Evolutionary conservation across 2,329 filamentous ascomycete species (phyloP), one percentile per base, ranked within the genome.

Genomic region (Pseudogymnoascus sp.): DNA sequence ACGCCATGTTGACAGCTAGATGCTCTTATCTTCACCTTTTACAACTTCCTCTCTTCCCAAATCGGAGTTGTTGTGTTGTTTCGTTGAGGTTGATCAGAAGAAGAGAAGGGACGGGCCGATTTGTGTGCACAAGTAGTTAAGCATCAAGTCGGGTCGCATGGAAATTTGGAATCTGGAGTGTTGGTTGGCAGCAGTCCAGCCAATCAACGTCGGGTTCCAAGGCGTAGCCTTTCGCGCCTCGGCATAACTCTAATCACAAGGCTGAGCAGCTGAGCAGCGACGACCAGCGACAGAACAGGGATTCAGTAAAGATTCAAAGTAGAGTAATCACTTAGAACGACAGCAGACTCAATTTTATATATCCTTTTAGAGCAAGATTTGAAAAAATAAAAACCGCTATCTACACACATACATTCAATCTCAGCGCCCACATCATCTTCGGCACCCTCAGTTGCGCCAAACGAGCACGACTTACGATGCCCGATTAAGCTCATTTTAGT

Each of bases 221-320:
- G 23, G 9, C n/a, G 9, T 12, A 52, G 45, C 45, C 45, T 52
- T 52, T 30, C 26, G 26, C 45, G 45, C 45, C 45, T 52, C 45
- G 45, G 26, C 45, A 52, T 30, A 52, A 52, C 45, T 52, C 15
- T 52, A 52, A 52, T 52, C 45, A 52, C 23, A 52, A 52, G 45
- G 45, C 45, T 52, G 26, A 26, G 13, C 3, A 30, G 18, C 23
- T n/a, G n/a, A n/a, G n/a, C n/a, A n/a, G n/a, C n/a, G n/a, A n/a
- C n/a, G n/a, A n/a, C n/a, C n/a, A 23, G 23, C 3, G 4, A 30
- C 8, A 48, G 1, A 8, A 18, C 23, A 48, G 41, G 41, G 39
- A 45, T 45, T 19, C 37, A 39, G 3, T 9, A 19, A 13, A 21
- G 39, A 45, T 39, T 21, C 35, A 18, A 30, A 15, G 10, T 39